A percentile compares a stretch with the other conserved stretches of the same genome.
phyloP scores from a whole-genome alignment of 768 basidiomycete species.

The Suillus placidus region DNA sequence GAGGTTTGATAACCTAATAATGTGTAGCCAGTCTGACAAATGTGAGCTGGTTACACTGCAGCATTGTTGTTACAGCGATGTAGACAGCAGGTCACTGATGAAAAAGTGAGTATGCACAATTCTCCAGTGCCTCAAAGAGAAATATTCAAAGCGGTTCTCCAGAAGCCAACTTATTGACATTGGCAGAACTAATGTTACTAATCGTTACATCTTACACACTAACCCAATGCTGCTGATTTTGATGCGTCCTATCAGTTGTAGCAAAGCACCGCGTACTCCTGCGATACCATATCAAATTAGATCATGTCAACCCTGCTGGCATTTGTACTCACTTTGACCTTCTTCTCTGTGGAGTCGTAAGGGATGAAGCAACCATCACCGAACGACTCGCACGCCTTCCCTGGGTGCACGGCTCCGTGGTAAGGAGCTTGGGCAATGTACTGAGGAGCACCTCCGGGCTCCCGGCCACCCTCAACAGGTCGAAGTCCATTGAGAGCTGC shows the following conservation, averaged over 20 bases:
- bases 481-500: constrained; percentile 39
- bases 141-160: neutral
- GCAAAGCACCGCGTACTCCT: constrained; percentile 49
- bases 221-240: neutral
- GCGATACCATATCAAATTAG: constrained; percentile 1
- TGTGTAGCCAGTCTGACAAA: neutral
- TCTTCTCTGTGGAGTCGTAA: constrained; percentile 52
- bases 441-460: constrained; percentile 59
- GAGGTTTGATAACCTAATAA: neutral
- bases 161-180: constrained; percentile 1
- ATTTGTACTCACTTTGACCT: constrained; percentile 44
- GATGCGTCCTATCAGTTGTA: constrained; percentile 24
- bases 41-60: neutral
- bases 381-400: constrained; percentile 58
- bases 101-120: too few species aligned
- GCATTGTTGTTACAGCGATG: neutral
- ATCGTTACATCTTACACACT: neutral
- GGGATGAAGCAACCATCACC: constrained; percentile 63
- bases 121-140: neutral
- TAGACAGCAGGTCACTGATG: neutral
- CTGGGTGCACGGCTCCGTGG: constrained; percentile 56
- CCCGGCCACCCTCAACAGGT: constrained; percentile 71
- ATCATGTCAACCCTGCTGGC: neutral
- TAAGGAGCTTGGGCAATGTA: constrained; percentile 63
- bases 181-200: neutral